Base-by-base conservation (phyloP, 148 eudicot genomes). In the Nepenthes mirabilis region DNA sequence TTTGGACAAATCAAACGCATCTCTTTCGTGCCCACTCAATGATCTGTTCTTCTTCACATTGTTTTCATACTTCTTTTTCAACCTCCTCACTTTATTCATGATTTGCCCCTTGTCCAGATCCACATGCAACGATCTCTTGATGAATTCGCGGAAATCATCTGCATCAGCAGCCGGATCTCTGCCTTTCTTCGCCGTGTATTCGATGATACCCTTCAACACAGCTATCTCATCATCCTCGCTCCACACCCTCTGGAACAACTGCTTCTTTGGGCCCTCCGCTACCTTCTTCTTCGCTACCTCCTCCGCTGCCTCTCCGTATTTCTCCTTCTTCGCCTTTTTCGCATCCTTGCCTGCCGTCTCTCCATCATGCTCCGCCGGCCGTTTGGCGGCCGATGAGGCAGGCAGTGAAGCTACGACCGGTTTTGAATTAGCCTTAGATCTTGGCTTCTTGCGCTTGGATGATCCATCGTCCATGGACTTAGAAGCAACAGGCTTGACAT, bases 181-280 rank as follows among this genome's bases (percentile, higher is more conserved):
- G 2, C 70, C 70, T 6, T 70, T 73, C 43, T 66, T 64, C 1
- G 11, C 55, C 13, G 13, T 62, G 13, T 68, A 83, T 14, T 83
- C 80, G 14, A 80, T 73, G 69, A 80, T 75, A 5, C 88, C 88
- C 36, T 77, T 61, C 14, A 80, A 13, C 2, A 83, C 56, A 37
- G 53, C 75, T n/a, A 80, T 71, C 70, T 77, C 88, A 51, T 83
- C 84, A 0, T 83, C 82, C 14, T 70, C 82, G 35, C 80, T 80
- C 71, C 78, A 82, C 34, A 82, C 2, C 64, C 83, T 74, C 76
- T 74, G 72, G 62, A 85, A 82, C 66, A 76, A 23, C 2, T 40
- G 45, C 45, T 40, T 40, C 45, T 40, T 40, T 40, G 8, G 8
- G 4, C 1, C 45, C 4, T 40, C 45, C 45, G 34, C n/a, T 36